Percentiles rank a stretch among this genome's conserved stretches.
These are phyloP conservation scores for Emydomyces testavorans DNA, from an alignment of 2,329 filamentous ascomycete genomes.

Conservation along the genomic window DNA sequence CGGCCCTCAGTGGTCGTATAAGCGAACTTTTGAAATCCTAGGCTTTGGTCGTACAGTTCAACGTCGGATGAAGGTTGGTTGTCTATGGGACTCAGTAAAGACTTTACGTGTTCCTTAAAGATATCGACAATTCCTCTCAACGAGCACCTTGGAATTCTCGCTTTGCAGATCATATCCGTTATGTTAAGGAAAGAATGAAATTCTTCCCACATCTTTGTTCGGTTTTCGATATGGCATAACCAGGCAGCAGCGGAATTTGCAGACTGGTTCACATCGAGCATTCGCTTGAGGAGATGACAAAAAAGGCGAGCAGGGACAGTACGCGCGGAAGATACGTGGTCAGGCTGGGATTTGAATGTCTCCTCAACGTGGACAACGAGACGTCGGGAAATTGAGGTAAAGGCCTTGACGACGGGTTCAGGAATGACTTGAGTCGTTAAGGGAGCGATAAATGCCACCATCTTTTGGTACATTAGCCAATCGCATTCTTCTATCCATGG, in stretches of 20 bases:
- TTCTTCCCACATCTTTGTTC: slow-evolving; percentile 91
- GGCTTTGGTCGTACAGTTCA: slow-evolving; percentile 25
- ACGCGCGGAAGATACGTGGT: slow-evolving; percentile 77
- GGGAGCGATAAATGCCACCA: slow-evolving; percentile 84
- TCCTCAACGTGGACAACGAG: slow-evolving; percentile 71
- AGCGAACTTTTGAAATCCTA: slow-evolving; percentile 26
- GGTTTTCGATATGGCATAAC: slow-evolving; percentile 75
- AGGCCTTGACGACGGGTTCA: slow-evolving; percentile 71
- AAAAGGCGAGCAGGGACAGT: slow-evolving; percentile 82
- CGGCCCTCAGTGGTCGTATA: slow-evolving; percentile 29
- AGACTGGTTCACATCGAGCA: slow-evolving; percentile 81
- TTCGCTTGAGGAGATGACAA: slow-evolving; percentile 70
- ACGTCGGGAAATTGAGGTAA: slow-evolving; percentile 73
- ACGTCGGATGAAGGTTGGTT: slow-evolving; percentile 26
- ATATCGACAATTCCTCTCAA: slow-evolving; percentile 29
- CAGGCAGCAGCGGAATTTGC: slow-evolving; percentile 91
- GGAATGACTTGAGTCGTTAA: slow-evolving; percentile 85
- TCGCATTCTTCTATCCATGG: slow-evolving; percentile 95
- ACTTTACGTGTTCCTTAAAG: slow-evolving; percentile 35
- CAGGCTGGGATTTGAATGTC: slow-evolving; percentile 73
- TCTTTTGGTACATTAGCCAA: slow-evolving; percentile 89
- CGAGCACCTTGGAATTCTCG: slow-evolving; percentile 32
- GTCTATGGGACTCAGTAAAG: slow-evolving; percentile 33
- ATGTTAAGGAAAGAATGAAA: slow-evolving; percentile 42
- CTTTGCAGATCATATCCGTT: slow-evolving; percentile 32